Evolutionary conservation across 2,329 filamentous ascomycete species (phyloP), one percentile per base, ranked within the genome.

Genomic region (Penicillium sp.): DNA sequence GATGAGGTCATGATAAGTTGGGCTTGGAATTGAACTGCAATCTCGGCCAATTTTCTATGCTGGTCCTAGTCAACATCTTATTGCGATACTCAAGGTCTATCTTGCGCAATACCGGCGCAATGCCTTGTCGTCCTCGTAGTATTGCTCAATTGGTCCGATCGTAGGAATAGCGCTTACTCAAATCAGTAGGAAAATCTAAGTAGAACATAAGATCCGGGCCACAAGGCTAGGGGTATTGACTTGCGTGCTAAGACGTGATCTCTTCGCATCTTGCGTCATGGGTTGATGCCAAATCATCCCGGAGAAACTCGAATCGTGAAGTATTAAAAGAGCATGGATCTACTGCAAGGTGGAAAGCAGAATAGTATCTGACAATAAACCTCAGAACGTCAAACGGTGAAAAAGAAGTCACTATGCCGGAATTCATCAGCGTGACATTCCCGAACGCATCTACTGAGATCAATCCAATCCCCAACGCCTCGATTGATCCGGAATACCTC

Each of bases 371-470:
- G 8, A 45, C 4, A 46, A 35, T 3, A 46, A 23, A 34, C 9
- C 16, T 8, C 15, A 48, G n/a, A 35, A 16, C 5, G 15, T 25
- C 15, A 32, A 12, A 23, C 8, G 13, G 16, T 10, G 10, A 46
- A 16, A 39, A 27, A 12, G 23, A 32, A 38, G 2, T 31, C 52
- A 60, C 37, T 27, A 69, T 69, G 67, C 65, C 66, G 60, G 83
- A 86, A 68, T 86, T 86, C 66, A 86, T 85, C 68, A 82, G 78
- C 59, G 56, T 82, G 45, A 82, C 82, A 1, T 83, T 82, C 56
- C 79, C 82, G 42, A 85, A 83, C 63, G 70, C 77, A 25, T 83
- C 81, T 0, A 85, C 77, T 6, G 83, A 86, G 70, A 65, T 86
- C 5, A 64, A 77, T 18, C 82, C 79, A 2, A 78, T 83, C 52